Base-by-base conservation (phyloP, 495 filamentous ascomycete species). In the Hypoxylon intermedium region DNA sequence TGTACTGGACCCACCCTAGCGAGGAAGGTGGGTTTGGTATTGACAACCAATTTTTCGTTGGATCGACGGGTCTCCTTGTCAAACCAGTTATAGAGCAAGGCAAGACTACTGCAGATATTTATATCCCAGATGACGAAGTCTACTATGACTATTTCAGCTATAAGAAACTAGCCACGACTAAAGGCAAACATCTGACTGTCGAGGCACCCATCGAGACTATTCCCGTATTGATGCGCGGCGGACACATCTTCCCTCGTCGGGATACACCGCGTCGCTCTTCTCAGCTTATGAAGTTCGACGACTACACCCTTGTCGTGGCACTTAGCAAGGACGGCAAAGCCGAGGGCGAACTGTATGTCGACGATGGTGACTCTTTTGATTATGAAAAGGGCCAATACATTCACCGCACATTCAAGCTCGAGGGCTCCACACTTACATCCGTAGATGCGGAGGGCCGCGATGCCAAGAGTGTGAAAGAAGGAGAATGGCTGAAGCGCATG, bases 121-220 rank as follows among this genome's bases (percentile, higher is more conserved):
- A 96, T 72, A 80, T 98, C 42, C 86, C 93, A 3, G 91, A 96
- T 58, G 83, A 87, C 58, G 87, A 91, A 68, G 82, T 87, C 51
- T 98, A 98, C 78, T 98, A 91, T 68, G 89, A 97, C 71, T 98
- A 98, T 75, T 94, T 93, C 69, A 88, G 89, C 62, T 96, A 89
- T 74, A 85, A 86, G 16, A 75, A 83, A 36, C 86, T 94, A 70
- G 75, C 85, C 13, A 89, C 89, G 0, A 70, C 82, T 7, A 77
- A 74, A 62, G 87, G 92, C 52, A 86, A 87, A 69, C 77, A 68
- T 42, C 77, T 89, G 54, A 89, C 82, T 0, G 74, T 96, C 18
- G 76, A 82, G 0, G 90, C 94, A 1, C 90, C 93, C 1, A 77
- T 97, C 11, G 89, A 95, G 18, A 89, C 87, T 68, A 87, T 96